Conservation (phyloP, 1,284 basidiomycete species). For the Erythrobasidium hasegawianum region DNA sequence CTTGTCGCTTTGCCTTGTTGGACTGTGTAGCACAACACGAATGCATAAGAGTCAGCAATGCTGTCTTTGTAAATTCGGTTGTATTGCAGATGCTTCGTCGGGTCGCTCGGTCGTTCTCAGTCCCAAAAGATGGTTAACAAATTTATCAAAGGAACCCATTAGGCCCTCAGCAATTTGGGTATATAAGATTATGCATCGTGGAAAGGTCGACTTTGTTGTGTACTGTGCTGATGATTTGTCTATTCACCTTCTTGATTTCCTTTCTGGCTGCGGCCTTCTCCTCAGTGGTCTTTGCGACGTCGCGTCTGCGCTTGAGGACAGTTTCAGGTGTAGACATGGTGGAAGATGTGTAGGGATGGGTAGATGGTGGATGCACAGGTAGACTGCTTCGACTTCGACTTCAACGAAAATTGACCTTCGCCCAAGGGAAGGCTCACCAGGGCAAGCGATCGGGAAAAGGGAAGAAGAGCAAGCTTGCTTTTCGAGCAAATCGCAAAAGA, state of each 20-base stretch:
- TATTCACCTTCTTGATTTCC: neutral
- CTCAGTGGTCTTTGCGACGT: neutral
- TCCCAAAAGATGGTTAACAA: slow-evolving; percentile 97
- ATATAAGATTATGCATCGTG: slow-evolving; percentile 76
- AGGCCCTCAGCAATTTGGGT: slow-evolving; percentile 50
- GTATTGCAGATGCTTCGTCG: slow-evolving; percentile 4
- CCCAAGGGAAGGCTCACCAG: too few relatives aligned
- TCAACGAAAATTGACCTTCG: too few relatives aligned
- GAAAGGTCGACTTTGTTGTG: neutral
- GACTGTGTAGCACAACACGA: slow-evolving; percentile 58
- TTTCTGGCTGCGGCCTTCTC: slow-evolving; percentile 3
- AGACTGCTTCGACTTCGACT: too few relatives aligned
- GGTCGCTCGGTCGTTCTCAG: slow-evolving; percentile 54
- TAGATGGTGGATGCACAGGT: too few relatives aligned
- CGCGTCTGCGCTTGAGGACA: slow-evolving; percentile 8
- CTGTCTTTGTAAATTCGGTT: neutral
- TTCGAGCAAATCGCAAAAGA: too few relatives aligned
- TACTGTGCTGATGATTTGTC: neutral
- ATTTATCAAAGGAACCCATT: slow-evolving; percentile 64
- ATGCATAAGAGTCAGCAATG: slow-evolving; percentile 29
- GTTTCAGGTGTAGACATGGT: neutral
- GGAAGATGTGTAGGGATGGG: too few relatives aligned
- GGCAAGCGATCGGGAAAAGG: too few relatives aligned
- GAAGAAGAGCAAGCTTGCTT: too few relatives aligned
- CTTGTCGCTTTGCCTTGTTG: slow-evolving; percentile 83